A percentile compares a stretch with the other conserved stretches of the same genome.
Evolutionary conservation across 2,329 filamentous ascomycete genomes (phyloP).

Genomic region (Parastagonospora avenae): DNA sequence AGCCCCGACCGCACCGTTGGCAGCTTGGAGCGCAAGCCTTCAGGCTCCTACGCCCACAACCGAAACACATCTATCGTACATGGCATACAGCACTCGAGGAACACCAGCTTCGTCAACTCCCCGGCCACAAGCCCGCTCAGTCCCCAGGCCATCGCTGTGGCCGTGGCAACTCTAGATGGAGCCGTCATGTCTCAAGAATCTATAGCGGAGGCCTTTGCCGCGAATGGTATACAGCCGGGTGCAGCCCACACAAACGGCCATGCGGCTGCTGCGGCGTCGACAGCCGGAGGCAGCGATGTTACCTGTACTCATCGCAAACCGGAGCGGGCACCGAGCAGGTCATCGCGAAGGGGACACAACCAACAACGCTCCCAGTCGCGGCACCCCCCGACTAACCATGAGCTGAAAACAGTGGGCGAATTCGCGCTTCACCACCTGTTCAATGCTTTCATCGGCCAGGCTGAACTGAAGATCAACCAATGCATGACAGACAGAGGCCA

Average conservation of each 20-base stretch:
- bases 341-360: constrained; percentile 75
- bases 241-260: constrained; percentile 17
- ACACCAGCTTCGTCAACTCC: constrained; percentile 82
- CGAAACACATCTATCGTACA: constrained; percentile 97
- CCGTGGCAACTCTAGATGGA: constrained; percentile 44
- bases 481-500: constrained; percentile 82
- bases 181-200: constrained; percentile 48
- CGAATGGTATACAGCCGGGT: constrained; percentile 30
- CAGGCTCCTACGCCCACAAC: constrained; percentile 78
- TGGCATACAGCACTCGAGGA: constrained; percentile 89
- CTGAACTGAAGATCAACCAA: constrained; percentile 93
- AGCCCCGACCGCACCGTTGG: constrained; percentile 44
- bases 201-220: constrained; percentile 43
- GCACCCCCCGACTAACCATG: constrained; percentile 69
- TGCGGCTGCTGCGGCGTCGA: constrained; percentile 5
- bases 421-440: constrained; percentile 97
- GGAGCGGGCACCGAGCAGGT: constrained; percentile 59
- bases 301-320: constrained; percentile 40
- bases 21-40: constrained; percentile 56
- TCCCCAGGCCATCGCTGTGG: constrained; percentile 76
- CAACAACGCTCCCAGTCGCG: constrained; percentile 73
- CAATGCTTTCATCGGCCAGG: constrained; percentile 94
- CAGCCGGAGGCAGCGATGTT: constrained; percentile 17
- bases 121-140: constrained; percentile 80
- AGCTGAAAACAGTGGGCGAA: constrained; percentile 93